phyloP scores from a whole-genome alignment of 257 asterid species.

The Solanum clarkiae region DNA sequence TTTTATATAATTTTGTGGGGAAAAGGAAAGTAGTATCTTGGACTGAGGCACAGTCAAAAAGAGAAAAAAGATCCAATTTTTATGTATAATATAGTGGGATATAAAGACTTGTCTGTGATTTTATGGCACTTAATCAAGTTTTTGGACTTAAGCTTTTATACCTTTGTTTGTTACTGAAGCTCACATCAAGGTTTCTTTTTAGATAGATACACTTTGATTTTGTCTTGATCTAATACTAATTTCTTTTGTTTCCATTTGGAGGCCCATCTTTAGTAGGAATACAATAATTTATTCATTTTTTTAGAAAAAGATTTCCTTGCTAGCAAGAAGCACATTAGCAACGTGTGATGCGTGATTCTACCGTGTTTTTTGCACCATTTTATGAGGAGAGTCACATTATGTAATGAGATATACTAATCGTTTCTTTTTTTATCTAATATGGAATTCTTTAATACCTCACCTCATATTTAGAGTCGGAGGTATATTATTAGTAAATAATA shows the following conservation, averaged over 20 bases:
- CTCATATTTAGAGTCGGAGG: too few species aligned
- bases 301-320: too few species aligned
- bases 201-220: not conserved
- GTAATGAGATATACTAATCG: too few species aligned
- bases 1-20: not conserved
- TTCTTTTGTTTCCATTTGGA: not conserved
- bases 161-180: not conserved
- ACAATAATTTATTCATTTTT: not conserved
- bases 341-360: too few species aligned
- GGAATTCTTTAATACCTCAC: not conserved
- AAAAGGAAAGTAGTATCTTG: conserved; percentile 33
- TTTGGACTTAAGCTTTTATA: not conserved
- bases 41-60: conserved; percentile 45
- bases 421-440: too few species aligned
- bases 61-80: not conserved
- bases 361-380: too few species aligned
- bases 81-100: not conserved
- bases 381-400: too few species aligned
- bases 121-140: not conserved
- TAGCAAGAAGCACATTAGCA: too few species aligned
- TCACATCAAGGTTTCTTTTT: not conserved
- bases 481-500: too few species aligned
- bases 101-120: not conserved
- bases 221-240: not conserved
- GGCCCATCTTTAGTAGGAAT: not conserved